Base-by-base conservation (phyloP, 805 yeast species). In the Ogataea kodamae region DNA sequence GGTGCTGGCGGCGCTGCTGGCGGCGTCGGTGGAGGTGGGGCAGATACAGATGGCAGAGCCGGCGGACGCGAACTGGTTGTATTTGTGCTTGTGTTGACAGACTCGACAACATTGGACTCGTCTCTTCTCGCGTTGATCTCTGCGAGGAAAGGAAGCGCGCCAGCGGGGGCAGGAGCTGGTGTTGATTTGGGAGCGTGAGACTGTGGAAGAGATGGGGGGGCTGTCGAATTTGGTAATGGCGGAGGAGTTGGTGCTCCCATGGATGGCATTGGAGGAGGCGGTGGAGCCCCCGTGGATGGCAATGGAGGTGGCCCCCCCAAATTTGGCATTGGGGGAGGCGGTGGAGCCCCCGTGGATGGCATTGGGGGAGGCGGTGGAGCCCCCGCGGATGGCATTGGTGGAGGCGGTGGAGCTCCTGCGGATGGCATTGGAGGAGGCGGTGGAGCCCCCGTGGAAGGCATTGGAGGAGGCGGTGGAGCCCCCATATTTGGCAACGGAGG, bases 121-220 rank as follows among this genome's bases (percentile, higher is more conserved):
- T 69, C 65, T 51, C 81, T 62, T 49, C 70, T 72, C 24, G 70
- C 65, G 40, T 75, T 74, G 29, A 76, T 76, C 39, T 76, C 74
- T 1, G 76, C 76, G 30, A 76, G 61, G 45, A 76, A 76, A 6
- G 83, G 81, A 15, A 76, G 49, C 0, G 65, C 70, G 1, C 74
- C 75, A 17, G 57, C 60, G 4, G 55, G 41, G n/a, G 61, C 43
- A 5, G 57, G 28, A 13, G 49, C 18, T 15, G 40, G 26, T 16
- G 28, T 24, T 14, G 45, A 21, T 1, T 57, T 45, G 2, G 45
- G 33, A 20, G 42, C 29, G 15, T 48, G 28, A 25, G 50, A 24
- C 3, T 46, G 15, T 12, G 40, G 30, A 17, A 25, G 17, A 7
- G 48, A 28, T 6, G 35, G 35, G 12, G 24, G 6, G 10, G 34